Percentiles rank a stretch among this genome's conserved stretches.
These are phyloP conservation scores for Ziziphus jujuba DNA, from an alignment of 306 rosid genomes.

Conservation along the genomic window DNA sequence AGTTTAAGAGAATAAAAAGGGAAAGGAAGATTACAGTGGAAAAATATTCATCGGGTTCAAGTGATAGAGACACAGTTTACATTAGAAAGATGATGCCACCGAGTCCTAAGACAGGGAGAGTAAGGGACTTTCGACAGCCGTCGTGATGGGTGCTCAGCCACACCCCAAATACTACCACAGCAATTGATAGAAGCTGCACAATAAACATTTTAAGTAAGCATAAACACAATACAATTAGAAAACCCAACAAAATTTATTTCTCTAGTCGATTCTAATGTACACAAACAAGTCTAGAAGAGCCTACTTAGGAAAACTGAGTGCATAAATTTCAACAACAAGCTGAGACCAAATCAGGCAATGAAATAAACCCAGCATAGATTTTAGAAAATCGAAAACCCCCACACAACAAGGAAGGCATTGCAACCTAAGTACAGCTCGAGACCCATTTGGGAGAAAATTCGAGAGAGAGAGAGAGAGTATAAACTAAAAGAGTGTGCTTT, in stretches of 20 bases:
- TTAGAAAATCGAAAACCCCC: neutral
- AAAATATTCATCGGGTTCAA: slow-evolving; percentile 1
- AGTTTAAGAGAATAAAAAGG: neutral
- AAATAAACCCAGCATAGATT: slow-evolving; percentile 12
- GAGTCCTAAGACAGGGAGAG: slow-evolving; percentile 71
- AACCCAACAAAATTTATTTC: slow-evolving; percentile 3
- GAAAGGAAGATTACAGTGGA: neutral
- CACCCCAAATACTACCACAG: slow-evolving; percentile 74
- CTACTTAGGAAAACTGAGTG: neutral
- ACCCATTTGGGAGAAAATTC: slow-evolving; percentile 16
- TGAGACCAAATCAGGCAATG: neutral
- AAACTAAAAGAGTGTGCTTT: neutral
- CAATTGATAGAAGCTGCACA: slow-evolving; percentile 71
- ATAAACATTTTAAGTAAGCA: slow-evolving; percentile 17
- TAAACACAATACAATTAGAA: neutral
- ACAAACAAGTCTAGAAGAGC: slow-evolving; percentile 16
- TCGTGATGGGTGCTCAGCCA: slow-evolving; percentile 93
- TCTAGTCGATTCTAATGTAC: neutral
- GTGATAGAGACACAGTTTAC: slow-evolving; percentile 37
- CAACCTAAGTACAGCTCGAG: slow-evolving; percentile 20
- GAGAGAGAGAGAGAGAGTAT: neutral
- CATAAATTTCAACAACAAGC: neutral
- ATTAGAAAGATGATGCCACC: slow-evolving; percentile 80
- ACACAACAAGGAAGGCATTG: slow-evolving; percentile 14
- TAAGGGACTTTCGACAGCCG: slow-evolving; percentile 79